Evolutionary conservation across 495 filamentous ascomycete species (phyloP), one percentile per base, ranked within the genome.

Genomic region (Aspergillus campestris): DNA sequence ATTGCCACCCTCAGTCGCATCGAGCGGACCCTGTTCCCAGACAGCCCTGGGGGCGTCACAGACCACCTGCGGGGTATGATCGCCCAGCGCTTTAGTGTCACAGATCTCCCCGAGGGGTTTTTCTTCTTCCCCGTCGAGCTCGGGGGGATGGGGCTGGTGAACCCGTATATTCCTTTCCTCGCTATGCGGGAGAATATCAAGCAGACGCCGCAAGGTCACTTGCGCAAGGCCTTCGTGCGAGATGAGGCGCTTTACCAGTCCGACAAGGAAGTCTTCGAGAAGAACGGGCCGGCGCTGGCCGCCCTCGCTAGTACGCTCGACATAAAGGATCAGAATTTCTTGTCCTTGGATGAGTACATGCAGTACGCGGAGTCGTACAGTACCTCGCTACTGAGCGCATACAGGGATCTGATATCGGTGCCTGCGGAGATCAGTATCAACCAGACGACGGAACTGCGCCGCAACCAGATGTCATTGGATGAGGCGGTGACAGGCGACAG

Each of bases 31-130:
- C 63, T 79, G 1, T 84, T 81, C 60, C 56, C 42, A n/a, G 53
- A 43, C 8, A 42, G 40, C 14, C 50, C 50, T 15, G 67, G 58
- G n/a, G 77, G 73, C 12, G 73, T 85, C 3, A 75, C 76, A 1
- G 67, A 75, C 18, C 77, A 80, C 55, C 68, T 87, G 1, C 76
- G 78, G 10, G 55, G 65, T 8, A 60, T 66, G 6, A 75, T 87
- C 35, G 53, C 65, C 7, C 57, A 74, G 10, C 66, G 74, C 1
- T 87, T 85, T 52, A 60, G 60, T 10, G 58, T 82, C 34, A 50
- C 58, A 2, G 60, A 78, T 37, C 71, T 86, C 15, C 82, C 82
- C 0, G 77, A 84, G 43, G 82, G 77, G n/a, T 82, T 82, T 57
- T 75, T 84, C 57, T 86, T 74, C 57, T 79, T 79, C 45, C 81